Evolutionary conservation across 768 basidiomycete species (phyloP), one percentile per base, ranked within the genome.

Genomic region (Naganishia friedmannii): DNA sequence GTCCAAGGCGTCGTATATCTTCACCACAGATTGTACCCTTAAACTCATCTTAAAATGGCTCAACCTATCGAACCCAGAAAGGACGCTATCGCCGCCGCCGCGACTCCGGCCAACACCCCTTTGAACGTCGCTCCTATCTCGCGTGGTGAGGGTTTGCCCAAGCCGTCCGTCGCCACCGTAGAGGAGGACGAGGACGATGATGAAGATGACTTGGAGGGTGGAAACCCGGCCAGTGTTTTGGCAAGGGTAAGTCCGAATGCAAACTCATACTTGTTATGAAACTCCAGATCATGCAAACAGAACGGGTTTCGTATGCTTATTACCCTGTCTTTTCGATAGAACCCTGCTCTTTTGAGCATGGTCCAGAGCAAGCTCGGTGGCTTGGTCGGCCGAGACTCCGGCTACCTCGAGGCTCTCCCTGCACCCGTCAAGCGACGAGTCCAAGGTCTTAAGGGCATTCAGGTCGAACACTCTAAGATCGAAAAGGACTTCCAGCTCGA

Each of bases 401-500:
- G 93, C 17, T 99, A 99, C 83, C 87, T 99, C 83, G 93, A 97
- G 83, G 85, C 84, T 76, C 86, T 98, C 63, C 90, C 93, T 13
- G 82, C 85, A 55, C 87, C 89, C 53, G 87, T 94, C 77, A 90
- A 90, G 83, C 84, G 87, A 81, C 90, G 88, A 76, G 83, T 99
- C 75, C 91, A 94, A 83, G 95, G 88, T 19, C 85, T 99, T 78
- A 95, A 96, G 81, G 95, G 94, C 65, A 86, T 99, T 53, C 95
- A 97, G 82, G 87, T 87, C 75, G 89, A 92, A 83, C 93, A 96
- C 82, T 87, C 88, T 74, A 89, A 92, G 75, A 86, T 97, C 53
- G 92, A 96, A 80, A 90, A 90, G 76, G 87, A 93, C 85, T 92
- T 94, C 85, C 96, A 97, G 83, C 87, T 88, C 78, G 95, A 97